A percentile compares a stretch with the other conserved stretches of the same genome.
Evolutionary conservation across 148 eudicot species (phyloP).

Genomic region (Diospyros lotus): DNA sequence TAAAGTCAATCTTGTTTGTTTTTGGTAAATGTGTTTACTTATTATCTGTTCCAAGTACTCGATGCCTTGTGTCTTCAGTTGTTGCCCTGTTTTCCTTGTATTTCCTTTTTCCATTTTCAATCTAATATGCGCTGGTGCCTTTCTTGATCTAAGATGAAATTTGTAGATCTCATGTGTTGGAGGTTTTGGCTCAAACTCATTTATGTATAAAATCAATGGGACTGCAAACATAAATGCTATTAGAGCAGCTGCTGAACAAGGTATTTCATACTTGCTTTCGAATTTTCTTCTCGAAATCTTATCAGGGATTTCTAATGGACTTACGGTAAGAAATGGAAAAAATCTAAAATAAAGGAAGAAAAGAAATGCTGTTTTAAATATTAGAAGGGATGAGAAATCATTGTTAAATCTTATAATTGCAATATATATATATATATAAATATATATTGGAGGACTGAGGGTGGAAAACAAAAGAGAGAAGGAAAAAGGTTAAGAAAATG

Average conservation of each 20-base stretch:
- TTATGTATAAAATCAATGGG: slow-evolving; percentile 94
- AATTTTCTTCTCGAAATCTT: neutral
- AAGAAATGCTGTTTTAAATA: neutral
- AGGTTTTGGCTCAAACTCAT: slow-evolving; percentile 88
- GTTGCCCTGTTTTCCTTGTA: neutral
- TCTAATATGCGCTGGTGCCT: neutral
- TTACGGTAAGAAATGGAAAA: neutral
- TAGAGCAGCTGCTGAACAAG: slow-evolving; percentile 86
- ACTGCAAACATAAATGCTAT: slow-evolving; percentile 96
- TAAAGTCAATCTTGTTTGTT: neutral
- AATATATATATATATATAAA: neutral
- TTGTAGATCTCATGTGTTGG: slow-evolving; percentile 94
- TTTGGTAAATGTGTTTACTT: neutral
- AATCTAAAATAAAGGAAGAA: neutral
- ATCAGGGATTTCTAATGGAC: neutral
- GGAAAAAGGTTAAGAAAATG: neutral
- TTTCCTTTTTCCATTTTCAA: neutral
- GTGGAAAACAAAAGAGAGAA: neutral
- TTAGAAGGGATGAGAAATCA: neutral
- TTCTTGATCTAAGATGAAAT: slow-evolving; percentile 1
- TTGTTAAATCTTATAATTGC: neutral
- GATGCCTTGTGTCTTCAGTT: neutral
- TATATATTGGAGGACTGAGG: neutral
- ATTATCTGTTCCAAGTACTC: neutral
- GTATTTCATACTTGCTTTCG: slow-evolving; percentile 27